Conservation (phyloP, 495 filamentous ascomycete species). For the Aspergillus baeticus region DNA sequence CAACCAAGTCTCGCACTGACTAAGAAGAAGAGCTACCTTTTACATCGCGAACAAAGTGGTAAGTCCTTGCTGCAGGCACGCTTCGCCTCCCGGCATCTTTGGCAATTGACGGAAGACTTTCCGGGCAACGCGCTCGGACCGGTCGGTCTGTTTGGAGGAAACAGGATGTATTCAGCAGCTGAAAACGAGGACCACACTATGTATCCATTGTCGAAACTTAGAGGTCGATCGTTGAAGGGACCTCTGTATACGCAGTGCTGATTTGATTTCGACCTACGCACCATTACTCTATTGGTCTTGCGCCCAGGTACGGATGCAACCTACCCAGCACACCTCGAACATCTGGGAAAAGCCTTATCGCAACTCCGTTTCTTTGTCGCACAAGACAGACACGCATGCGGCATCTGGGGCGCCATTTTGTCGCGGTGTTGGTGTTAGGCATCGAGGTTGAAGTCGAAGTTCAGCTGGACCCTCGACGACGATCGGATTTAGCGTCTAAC, state of each 20-base stretch:
- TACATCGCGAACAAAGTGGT: neutral
- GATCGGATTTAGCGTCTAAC: too few species aligned
- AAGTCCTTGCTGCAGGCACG: neutral
- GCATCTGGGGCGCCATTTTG: neutral
- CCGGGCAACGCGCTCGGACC: neutral
- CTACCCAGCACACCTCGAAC: neutral
- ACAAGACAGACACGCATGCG: neutral
- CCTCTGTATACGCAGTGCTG: neutral
- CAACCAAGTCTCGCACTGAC: neutral
- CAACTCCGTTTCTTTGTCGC: neutral
- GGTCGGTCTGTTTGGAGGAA: neutral
- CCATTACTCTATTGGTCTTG: neutral
- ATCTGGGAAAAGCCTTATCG: neutral
- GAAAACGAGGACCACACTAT: neutral
- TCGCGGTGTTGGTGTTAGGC: too few species aligned
- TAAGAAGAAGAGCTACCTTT: neutral
- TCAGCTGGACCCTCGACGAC: constrained; percentile 19
- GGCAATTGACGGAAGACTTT: neutral
- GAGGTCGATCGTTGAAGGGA: neutral
- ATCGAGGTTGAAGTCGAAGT: too few species aligned
- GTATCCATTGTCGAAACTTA: neutral
- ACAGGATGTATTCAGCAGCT: too few species aligned
- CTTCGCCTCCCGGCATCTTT: neutral
- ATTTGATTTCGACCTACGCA: neutral
- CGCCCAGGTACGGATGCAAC: neutral